Evolutionary conservation across 1,284 basidiomycete species (phyloP).

Genomic region (Chalciporus sp.): DNA sequence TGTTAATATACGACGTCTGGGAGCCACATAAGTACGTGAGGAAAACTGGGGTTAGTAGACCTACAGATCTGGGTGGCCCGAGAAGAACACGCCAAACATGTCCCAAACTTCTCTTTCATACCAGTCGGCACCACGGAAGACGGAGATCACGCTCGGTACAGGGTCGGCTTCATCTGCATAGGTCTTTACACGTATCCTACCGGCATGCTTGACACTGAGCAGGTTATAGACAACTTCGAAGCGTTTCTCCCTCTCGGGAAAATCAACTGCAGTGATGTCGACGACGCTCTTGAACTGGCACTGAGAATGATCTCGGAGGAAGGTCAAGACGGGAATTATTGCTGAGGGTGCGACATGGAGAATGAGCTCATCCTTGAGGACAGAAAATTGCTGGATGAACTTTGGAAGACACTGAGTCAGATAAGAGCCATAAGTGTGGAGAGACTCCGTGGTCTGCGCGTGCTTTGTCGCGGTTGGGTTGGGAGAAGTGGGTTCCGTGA

Average conservation of each 20-base stretch:
- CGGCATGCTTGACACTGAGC: slow-evolving; percentile 75
- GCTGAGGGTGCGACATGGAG: slow-evolving; percentile 86
- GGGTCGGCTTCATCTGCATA: slow-evolving; percentile 96
- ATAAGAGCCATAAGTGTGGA: slow-evolving; percentile 92
- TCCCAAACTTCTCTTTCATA: slow-evolving; percentile 99
- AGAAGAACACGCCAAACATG: slow-evolving; percentile 97
- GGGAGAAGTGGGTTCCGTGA: slow-evolving; percentile 83
- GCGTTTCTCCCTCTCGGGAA: slow-evolving; percentile 88
- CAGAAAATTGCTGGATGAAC: slow-evolving; percentile 96
- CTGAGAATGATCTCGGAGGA: slow-evolving; percentile 95
- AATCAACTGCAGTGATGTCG: slow-evolving; percentile 97
- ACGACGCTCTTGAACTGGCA: slow-evolving; percentile 93
- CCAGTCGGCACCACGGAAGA: slow-evolving; percentile 97
- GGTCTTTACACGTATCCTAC: slow-evolving; percentile 95
- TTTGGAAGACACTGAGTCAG: slow-evolving; percentile 90
- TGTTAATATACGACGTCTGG: slow-evolving; percentile 92
- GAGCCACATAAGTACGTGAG: slow-evolving; percentile 16
- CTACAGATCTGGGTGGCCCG: slow-evolving; percentile 93
- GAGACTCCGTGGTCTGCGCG: slow-evolving; percentile 68
- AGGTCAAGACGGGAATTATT: slow-evolving; percentile 86
- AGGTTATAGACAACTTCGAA: slow-evolving; percentile 99
- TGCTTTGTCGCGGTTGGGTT: slow-evolving; percentile 78
- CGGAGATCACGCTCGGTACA: slow-evolving; percentile 80
- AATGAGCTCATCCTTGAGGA: slow-evolving; percentile 95
- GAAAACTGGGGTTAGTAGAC: slow-evolving; percentile 31